These are phyloP conservation scores for Novymonas esmeraldas DNA, from an alignment of 208 protist genomes.

Conservation along the genomic window DNA sequence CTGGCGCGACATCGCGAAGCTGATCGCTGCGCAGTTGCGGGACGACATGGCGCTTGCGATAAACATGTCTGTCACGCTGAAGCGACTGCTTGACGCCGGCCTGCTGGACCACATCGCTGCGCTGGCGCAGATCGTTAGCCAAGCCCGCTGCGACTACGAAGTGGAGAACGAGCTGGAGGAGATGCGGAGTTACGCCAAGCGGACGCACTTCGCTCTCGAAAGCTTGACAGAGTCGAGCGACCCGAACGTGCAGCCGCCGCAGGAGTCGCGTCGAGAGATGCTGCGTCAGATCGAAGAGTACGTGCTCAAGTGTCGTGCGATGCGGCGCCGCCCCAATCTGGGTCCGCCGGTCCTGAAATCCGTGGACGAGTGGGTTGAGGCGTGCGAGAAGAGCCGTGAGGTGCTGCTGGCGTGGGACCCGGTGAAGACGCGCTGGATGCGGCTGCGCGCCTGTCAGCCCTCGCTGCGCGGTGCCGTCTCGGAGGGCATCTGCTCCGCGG, in stretches of 20 bases:
- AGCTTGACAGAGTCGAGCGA: conserved; percentile 19
- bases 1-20: conserved; percentile 86
- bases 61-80: conserved; percentile 62
- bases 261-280: conserved; percentile 37
- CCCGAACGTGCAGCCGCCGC: conserved; percentile 20
- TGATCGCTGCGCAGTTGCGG: conserved; percentile 48
- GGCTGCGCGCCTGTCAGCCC: conserved; percentile 23
- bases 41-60: conserved; percentile 54
- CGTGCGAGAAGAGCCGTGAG: conserved; percentile 62
- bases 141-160: conserved; percentile 77
- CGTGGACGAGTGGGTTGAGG: conserved; percentile 73
- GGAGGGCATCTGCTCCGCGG: conserved; percentile 12
- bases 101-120: conserved; percentile 61
- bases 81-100: conserved; percentile 65
- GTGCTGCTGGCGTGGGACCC: conserved; percentile 53
- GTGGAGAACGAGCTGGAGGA: conserved; percentile 77
- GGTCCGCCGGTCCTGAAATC: conserved; percentile 58
- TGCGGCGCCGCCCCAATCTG: conserved; percentile 56
- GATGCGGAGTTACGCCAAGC: conserved; percentile 88
- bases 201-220: conserved; percentile 59
- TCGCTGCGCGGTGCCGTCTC: conserved; percentile 23
- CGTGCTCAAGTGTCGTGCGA: conserved; percentile 41
- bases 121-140: conserved; percentile 59
- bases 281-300: conserved; percentile 58
- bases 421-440: conserved; percentile 47